Base-by-base conservation (phyloP, 345 rosid species). In the Corchorus olitorius region DNA sequence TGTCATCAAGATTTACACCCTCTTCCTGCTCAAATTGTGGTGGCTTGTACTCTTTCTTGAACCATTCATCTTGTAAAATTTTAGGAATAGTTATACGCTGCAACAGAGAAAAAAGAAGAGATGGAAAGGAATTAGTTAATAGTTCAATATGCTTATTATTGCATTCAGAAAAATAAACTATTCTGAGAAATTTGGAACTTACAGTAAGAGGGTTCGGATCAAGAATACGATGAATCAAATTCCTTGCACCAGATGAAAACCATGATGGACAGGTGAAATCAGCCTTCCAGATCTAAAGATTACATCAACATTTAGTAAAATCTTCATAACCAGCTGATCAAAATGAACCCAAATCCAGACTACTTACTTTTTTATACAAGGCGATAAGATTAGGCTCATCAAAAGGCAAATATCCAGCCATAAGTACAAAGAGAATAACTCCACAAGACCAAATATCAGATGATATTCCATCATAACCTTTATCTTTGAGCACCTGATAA, bases 361-460 rank as follows among this genome's bases (percentile, higher is more conserved):
- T n/a, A 37, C 87, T 69, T 81, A 95, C 99, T 83, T 90, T 92
- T 83, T 49, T 87, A 79, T 90, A 95, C 81, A 95, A 86, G 46
- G 75, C 79, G 84, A 81, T 77, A 82, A 92, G 97, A 82, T 78
- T 92, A 43, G 86, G 83, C 73, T 92, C 99, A 71, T 93, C 97
- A 75, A 95, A 95, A 77, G 99, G 98, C 83, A 95, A 88, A 86
- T 87, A 93, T 20, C 98, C 99, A 79, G 98, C 98, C 97, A 93
- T 90, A 65, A 95, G 97, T 56, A 93, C 98, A 78, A 74, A 95
- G 74, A 95, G 89, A 83, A 93, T 95, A 45, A 95, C 94, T 59
- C 99, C 99, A 72, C 98, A 95, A 41, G 98, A 95, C 99, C 99
- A 95, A 45, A 92, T 76, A 84, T 95, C 99, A 27, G 95, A 84